A percentile compares a stretch with the other conserved stretches of the same genome.
These are phyloP conservation scores for Mortierella sp. DNA, from an alignment of 371 early-diverging fungal genomes.

Conservation along the genomic window DNA sequence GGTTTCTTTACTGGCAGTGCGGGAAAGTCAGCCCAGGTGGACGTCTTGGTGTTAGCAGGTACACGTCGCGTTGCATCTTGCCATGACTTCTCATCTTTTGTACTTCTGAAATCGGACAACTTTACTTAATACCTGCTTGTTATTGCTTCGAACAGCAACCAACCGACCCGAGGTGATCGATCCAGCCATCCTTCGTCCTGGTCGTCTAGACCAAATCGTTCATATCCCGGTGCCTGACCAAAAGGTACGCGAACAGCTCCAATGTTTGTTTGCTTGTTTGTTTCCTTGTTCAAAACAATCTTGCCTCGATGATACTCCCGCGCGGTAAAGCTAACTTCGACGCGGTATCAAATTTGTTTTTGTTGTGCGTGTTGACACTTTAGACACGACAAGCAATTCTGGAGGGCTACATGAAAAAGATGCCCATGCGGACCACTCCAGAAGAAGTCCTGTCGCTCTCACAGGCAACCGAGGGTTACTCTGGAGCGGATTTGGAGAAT, in stretches of 20 bases:
- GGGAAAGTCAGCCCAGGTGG: slow-evolving; percentile 62
- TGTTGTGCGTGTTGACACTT: not conserved
- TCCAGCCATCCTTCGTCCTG: slow-evolving; percentile 97
- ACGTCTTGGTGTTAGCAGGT: slow-evolving; percentile 83
- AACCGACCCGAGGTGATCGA: slow-evolving; percentile 87
- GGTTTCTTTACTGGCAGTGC: slow-evolving; percentile 73
- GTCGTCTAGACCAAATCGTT: slow-evolving; percentile 99
- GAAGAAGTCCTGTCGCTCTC: slow-evolving; percentile 56
- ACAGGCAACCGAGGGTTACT: slow-evolving; percentile 61
- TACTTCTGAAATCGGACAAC: not conserved
- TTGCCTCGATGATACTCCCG: not conserved
- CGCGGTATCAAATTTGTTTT: not conserved
- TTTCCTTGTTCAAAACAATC: not conserved
- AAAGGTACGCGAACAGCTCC: slow-evolving; percentile 37
- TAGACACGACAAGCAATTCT: slow-evolving; percentile 56
- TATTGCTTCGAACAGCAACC: slow-evolving; percentile 60
- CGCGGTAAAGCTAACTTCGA: not conserved
- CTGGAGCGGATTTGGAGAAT: slow-evolving; percentile 75
- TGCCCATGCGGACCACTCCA: slow-evolving; percentile 63
- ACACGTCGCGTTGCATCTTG: slow-evolving; percentile 15
- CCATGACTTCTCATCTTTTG: not conserved
- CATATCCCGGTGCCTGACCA: slow-evolving; percentile 95
- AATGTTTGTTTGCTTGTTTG: not conserved
- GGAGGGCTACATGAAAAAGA: slow-evolving; percentile 68
- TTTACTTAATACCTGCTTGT: not conserved